A percentile compares a stretch with the other conserved stretches of the same genome.
phyloP scores from a whole-genome alignment of 164 flowering plant genomes.

The Annona cherimola region DNA sequence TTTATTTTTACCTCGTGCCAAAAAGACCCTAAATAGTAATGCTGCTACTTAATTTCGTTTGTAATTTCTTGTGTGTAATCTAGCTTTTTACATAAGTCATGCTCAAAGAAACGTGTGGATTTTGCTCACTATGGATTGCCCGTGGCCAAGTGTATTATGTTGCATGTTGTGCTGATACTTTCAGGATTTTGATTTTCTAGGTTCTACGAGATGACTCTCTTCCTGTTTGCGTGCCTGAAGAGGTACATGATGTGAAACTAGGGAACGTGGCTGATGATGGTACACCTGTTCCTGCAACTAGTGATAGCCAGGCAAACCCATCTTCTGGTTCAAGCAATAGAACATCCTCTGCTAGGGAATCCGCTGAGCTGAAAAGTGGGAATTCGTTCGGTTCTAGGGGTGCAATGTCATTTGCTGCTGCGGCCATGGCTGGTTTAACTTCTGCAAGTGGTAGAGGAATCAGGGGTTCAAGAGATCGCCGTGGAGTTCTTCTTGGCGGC shows the following conservation, averaged over 20 bases:
- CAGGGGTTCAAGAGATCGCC: constrained; percentile 77
- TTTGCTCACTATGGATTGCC: too few relatives aligned
- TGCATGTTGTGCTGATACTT: not conserved
- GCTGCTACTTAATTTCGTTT: not conserved
- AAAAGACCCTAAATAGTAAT: too few relatives aligned
- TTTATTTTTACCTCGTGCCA: too few relatives aligned
- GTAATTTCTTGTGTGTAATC: not conserved
- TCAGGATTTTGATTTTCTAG: constrained; percentile 28
- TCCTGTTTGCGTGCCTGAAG: constrained; percentile 74
- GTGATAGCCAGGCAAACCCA: constrained; percentile 52
- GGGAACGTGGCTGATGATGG: constrained; percentile 75
- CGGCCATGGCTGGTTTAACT: constrained; percentile 95
- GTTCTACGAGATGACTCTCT: constrained; percentile 80
- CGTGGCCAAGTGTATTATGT: not conserved
- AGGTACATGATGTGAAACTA: constrained; percentile 91
- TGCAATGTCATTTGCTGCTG: constrained; percentile 95
- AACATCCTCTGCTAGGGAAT: constrained; percentile 44
- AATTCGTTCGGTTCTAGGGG: constrained; percentile 74
- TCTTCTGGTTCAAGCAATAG: constrained; percentile 70
- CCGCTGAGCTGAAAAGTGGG: constrained; percentile 56
- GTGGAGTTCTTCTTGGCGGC: constrained; percentile 54
- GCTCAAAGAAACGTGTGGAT: not conserved
- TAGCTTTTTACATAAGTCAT: not conserved
- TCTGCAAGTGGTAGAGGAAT: constrained; percentile 74
- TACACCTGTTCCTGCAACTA: constrained; percentile 37